Evolutionary conservation across 495 filamentous ascomycete genomes (phyloP), one percentile per base, ranked within the genome.

Genomic region (Glarea lozoyensis): DNA sequence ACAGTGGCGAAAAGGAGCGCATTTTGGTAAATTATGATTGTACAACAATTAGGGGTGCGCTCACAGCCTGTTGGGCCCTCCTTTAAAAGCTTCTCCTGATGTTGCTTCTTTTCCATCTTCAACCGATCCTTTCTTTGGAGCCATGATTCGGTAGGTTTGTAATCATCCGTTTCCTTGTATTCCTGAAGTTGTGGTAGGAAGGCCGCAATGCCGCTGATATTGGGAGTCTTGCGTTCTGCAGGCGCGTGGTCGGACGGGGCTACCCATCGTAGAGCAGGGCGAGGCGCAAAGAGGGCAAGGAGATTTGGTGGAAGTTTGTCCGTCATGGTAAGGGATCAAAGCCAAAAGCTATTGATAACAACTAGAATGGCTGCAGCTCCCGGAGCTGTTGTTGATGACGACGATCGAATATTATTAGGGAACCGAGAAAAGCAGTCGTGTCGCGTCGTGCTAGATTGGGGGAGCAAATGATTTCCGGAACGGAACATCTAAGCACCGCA

Each of bases 221-320:
- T 67, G 40, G 79, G 76, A 0, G 84, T 88, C 56, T 73, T 75
- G 50, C 84, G 79, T 50, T 88, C 77, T 60, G 94, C 87, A 24
- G 89, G 85, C 20, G 89, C 73, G 56, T 84, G 75, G 60, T 95
- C 90, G 54, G 66, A 69, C 5, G 88, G 86, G 34, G 86, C 81
- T 35, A 95, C 77, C 71, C 84, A 98, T 61, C 88, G 84, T 49
- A 98, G 70, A 39, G 90, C 81, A 37, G 93, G 92, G 22, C 92
- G 84, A 46, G 92, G 86, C 55, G 88, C 83, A 66, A 98, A 98
- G 44, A 98, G 86, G 52, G 84, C 84, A 55, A 96, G 76, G 23
- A 98, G 78, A 49, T 90, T 89, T 37, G 85, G 86, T 37, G 90
- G 90, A 6, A 98, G 82, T 63, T 90, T 88, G 70, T 94, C 89